Evolutionary conservation across 2,329 filamentous ascomycete genomes (phyloP), one percentile per base, ranked within the genome.

Genomic region (Ophiostoma sp.): DNA sequence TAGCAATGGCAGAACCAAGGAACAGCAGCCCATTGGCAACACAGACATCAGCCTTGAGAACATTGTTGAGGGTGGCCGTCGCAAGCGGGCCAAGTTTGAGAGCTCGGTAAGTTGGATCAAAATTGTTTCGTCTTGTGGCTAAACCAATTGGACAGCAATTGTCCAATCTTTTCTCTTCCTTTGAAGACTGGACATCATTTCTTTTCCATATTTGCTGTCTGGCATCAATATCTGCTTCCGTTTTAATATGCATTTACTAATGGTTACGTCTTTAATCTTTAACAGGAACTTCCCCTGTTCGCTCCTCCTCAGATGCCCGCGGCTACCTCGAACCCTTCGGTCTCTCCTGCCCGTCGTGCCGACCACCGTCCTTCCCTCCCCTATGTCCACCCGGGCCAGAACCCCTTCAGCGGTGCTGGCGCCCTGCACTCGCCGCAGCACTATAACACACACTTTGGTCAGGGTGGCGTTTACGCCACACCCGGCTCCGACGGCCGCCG

Each of bases 21-120:
- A 98, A 79, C 92, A 94, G 76, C 75, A 76, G 72, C 57, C 75
- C 69, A 89, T 97, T 79, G 94, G 93, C 68, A 98, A 94, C 81
- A 97, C 96, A 19, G 96, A 99, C 78, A 99, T 99, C 80, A 98
- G 95, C 81, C 90, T 98, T 78, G 95, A 98, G 78, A 99, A 99
- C 81, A 98, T 99, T 82, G 93, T 99, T 75, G 95, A 98, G 83
- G 96, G 97, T 80, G 95, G 95, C 77, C 92, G 96, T 82, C 91
- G 96, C 80, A 98, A 98, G 86, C 90, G 94, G 80, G 93, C 95
- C 79, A 98, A 97, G 83, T 92, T 92, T 84, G 95, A 98, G 82
- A 98, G 95, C 85, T 98, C 95, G 83, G 95, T 98, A 92, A 91
- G 95, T 87, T 59, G 61, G 57, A 50, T 15, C 42, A 66, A 22